Evolutionary conservation across 106 monocot genomes (phyloP).

Genomic region (Dioscorea alata): DNA sequence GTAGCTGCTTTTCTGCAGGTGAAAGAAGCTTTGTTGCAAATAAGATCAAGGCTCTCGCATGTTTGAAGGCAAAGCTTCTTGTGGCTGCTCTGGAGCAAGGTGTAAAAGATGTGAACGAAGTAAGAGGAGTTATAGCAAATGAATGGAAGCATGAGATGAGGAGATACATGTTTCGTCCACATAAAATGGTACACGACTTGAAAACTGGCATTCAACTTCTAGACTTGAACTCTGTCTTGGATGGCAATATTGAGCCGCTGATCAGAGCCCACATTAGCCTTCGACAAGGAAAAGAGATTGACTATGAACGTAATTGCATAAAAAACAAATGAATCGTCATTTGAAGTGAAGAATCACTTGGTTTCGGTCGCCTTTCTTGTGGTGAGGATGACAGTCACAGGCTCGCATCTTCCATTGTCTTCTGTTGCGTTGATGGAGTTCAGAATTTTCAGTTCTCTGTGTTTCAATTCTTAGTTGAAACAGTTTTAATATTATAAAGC

Average conservation of each 20-base stretch:
- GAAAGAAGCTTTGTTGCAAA: constrained; percentile 84
- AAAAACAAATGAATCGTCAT: no score
- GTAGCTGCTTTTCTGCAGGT: constrained; percentile 29
- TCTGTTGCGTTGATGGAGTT: no score
- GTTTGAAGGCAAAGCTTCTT: constrained; percentile 79
- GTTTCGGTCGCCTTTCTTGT: no score
- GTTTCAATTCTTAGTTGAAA: no score
- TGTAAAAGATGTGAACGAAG: constrained; percentile 10
- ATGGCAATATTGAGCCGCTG: constrained; percentile 70
- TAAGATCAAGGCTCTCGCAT: constrained; percentile 57
- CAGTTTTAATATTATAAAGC: no score
- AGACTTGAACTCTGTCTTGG: constrained; percentile 59
- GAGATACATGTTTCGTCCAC: constrained; percentile 55
- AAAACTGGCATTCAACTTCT: constrained; percentile 54
- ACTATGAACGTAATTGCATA: background rate
- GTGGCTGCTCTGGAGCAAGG: constrained; percentile 38
- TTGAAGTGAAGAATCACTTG: no score
- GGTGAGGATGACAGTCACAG: no score
- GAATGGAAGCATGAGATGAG: constrained; percentile 27
- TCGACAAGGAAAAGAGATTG: constrained; percentile 33
- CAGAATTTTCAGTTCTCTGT: no score
- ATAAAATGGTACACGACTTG: constrained; percentile 55
- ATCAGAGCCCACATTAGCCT: constrained; percentile 46
- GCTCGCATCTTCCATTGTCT: no score
- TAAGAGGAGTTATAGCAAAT: constrained; percentile 10